These are phyloP conservation scores for Fusarium heterosporum DNA, from an alignment of 2,329 filamentous ascomycete genomes.

Conservation along the genomic window DNA sequence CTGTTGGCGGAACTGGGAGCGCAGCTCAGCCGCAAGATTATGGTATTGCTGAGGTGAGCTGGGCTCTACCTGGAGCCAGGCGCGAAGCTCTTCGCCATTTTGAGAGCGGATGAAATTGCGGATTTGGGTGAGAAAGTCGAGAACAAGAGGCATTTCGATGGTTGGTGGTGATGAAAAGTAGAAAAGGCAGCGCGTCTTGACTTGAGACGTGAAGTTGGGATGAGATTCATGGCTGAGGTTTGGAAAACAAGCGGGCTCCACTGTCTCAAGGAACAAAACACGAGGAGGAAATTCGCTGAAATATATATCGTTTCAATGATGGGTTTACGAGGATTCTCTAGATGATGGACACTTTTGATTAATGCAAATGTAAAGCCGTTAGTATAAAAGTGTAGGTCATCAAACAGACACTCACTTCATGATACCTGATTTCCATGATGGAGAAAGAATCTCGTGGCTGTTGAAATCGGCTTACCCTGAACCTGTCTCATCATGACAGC, in stretches of 20 bases:
- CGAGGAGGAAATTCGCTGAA: background rate
- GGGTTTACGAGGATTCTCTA: background rate
- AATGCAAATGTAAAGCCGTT: no score
- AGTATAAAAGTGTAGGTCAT: no score
- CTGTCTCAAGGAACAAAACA: constrained; percentile 7
- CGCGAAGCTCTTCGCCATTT: constrained; percentile 73
- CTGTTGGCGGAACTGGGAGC: constrained; percentile 62
- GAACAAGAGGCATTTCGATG: constrained; percentile 68
- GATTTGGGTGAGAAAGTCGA: constrained; percentile 76
- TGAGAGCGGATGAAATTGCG: constrained; percentile 66
- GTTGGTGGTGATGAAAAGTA: background rate
- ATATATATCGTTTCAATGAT: background rate
- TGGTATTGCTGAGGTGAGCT: constrained; percentile 75
- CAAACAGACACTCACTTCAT: background rate
- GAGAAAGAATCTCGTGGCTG: background rate
- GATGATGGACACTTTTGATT: background rate
- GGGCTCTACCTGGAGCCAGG: constrained; percentile 81
- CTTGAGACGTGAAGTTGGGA: constrained; percentile 15
- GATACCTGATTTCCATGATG: background rate
- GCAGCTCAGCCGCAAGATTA: constrained; percentile 75
- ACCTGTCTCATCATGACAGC: background rate
- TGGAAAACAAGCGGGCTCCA: constrained; percentile 39
- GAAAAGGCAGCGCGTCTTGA: background rate
- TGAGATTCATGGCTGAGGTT: background rate
- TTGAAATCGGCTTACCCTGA: background rate